Conservation (phyloP, 345 rosid genomes). For the Firmiana major region DNA sequence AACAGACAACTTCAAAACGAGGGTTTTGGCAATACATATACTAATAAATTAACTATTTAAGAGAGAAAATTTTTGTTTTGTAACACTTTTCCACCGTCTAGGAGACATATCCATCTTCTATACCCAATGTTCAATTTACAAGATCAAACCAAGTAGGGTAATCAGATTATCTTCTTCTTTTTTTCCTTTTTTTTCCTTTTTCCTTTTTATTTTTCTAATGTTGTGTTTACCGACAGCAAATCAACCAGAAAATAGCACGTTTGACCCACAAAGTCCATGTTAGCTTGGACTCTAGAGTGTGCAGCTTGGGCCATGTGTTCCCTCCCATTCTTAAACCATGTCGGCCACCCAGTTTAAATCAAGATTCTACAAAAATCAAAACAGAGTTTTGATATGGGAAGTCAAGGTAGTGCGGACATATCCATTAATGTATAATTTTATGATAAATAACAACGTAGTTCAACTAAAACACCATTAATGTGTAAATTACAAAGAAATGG, state of each 20-base stretch:
- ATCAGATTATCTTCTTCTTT: no score
- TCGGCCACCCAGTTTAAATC: slow-evolving; percentile 34
- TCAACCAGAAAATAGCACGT: slow-evolving; percentile 28
- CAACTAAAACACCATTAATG: background rate
- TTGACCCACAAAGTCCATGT: slow-evolving; percentile 20
- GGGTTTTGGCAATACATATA: slow-evolving; percentile 14
- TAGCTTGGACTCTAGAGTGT: slow-evolving; percentile 16
- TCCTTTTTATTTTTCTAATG: no score
- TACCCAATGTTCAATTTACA: slow-evolving; percentile 7
- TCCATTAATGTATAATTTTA: background rate
- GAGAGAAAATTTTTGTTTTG: slow-evolving; percentile 11
- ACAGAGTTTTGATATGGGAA: background rate
- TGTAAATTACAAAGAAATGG: background rate
- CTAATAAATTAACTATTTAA: background rate
- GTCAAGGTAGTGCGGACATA: slow-evolving; percentile 1
- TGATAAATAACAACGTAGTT: background rate
- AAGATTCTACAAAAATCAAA: background rate
- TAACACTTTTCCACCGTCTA: no score
- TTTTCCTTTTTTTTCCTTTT: background rate
- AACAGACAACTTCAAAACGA: slow-evolving; percentile 10
- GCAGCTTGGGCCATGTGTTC: slow-evolving; percentile 48
- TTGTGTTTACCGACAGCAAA: slow-evolving; percentile 38
- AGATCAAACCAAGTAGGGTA: background rate
- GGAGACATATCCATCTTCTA: slow-evolving; percentile 19
- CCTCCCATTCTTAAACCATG: slow-evolving; percentile 31